These are phyloP conservation scores for Thyridium curvatum DNA, from an alignment of 2,329 filamentous ascomycete genomes.

Conservation along the genomic window DNA sequence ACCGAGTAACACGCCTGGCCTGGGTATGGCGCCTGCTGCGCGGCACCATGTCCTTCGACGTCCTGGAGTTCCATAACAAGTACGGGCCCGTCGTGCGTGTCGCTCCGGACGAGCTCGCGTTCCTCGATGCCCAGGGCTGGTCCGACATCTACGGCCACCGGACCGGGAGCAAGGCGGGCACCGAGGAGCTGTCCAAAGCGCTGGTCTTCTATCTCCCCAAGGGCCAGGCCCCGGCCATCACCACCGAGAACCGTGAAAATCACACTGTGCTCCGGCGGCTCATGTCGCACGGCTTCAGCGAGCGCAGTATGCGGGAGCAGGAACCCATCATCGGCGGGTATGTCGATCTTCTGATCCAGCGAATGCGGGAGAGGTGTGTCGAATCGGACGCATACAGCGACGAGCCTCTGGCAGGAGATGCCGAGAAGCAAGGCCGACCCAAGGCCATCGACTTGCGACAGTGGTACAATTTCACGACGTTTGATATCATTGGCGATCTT, in stretches of 20 bases:
- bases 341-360: slow-evolving; percentile 25
- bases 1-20: slow-evolving; percentile 12
- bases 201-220: slow-evolving; percentile 21
- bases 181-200: slow-evolving; percentile 13
- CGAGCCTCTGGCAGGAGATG: not conserved
- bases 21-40: slow-evolving; percentile 9
- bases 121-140: slow-evolving; percentile 29
- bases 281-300: slow-evolving; percentile 32
- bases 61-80: slow-evolving; percentile 14
- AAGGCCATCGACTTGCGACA: slow-evolving; percentile 1
- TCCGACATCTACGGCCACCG: slow-evolving; percentile 31
- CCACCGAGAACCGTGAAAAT: slow-evolving; percentile 14
- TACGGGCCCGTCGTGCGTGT: slow-evolving; percentile 34
- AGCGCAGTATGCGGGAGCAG: slow-evolving; percentile 31
- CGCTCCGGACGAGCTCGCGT: slow-evolving; percentile 39
- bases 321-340: slow-evolving; percentile 31
- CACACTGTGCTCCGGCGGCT: slow-evolving; percentile 24
- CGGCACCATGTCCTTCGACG: slow-evolving; percentile 15
- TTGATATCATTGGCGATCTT: slow-evolving; percentile 35
- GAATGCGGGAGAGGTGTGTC: slow-evolving; percentile 17
- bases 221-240: slow-evolving; percentile 16
- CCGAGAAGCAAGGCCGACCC: not conserved
- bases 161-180: slow-evolving; percentile 17
- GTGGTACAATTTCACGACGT: slow-evolving; percentile 27
- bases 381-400: not conserved